A percentile compares a stretch with the other conserved stretches of the same genome.
These are phyloP conservation scores for Porogramme epimiltina DNA, from an alignment of 1,284 basidiomycete genomes.

Conservation along the genomic window DNA sequence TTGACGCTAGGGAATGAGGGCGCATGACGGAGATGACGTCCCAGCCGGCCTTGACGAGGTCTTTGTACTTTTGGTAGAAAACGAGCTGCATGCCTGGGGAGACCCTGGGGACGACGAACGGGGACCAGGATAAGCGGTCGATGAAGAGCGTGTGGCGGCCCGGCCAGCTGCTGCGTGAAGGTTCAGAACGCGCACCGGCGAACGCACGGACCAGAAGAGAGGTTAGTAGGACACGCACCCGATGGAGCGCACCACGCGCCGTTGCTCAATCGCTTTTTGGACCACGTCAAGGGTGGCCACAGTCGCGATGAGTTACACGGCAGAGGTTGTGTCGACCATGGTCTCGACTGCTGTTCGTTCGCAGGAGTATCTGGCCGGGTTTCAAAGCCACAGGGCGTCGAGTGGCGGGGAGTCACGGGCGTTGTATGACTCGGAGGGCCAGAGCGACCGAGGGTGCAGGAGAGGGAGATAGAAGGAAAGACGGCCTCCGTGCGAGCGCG, in stretches of 20 bases:
- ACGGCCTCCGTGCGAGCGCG: no score
- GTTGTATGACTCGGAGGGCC: no score
- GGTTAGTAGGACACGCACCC: no score
- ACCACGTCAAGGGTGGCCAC: conserved; percentile 3
- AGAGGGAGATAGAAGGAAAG: no score
- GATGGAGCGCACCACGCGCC: conserved; percentile 1
- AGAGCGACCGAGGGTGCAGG: no score
- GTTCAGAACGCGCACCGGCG: no score
- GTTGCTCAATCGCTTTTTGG: conserved; percentile 3
- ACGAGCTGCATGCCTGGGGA: conserved; percentile 15
- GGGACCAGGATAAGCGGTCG: conserved; percentile 12
- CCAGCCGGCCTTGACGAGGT: conserved; percentile 19
- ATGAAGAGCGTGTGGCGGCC: conserved; percentile 23
- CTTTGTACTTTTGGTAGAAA: conserved; percentile 18
- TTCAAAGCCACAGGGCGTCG: no score
- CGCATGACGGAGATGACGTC: conserved; percentile 25
- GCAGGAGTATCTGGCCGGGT: no score
- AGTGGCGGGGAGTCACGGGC: no score
- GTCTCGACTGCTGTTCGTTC: no score
- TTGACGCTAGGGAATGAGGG: not conserved
- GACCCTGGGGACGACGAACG: conserved; percentile 20
- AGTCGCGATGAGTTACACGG: not conserved
- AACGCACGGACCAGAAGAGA: no score
- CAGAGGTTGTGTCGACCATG: no score
- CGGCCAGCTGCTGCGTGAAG: conserved; percentile 19